These are phyloP conservation scores for Elsinoe fawcettii DNA, from an alignment of 2,329 filamentous ascomycete species.

Conservation along the genomic window DNA sequence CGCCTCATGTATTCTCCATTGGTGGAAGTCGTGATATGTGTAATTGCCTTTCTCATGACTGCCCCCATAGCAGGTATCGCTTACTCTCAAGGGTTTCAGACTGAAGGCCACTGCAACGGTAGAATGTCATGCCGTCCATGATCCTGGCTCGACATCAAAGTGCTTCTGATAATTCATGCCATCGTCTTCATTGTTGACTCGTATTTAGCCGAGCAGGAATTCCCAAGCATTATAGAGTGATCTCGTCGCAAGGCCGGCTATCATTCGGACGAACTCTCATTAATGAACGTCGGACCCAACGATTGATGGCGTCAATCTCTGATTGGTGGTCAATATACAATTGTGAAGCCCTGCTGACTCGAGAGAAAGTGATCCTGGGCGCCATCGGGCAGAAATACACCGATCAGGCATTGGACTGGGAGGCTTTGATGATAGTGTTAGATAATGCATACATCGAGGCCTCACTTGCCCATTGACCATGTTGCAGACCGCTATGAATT, in stretches of 20 bases:
- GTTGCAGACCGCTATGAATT: not conserved
- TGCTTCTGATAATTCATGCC: too few species aligned
- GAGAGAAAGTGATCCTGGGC: not conserved
- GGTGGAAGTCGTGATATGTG: not conserved
- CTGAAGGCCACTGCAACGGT: not conserved
- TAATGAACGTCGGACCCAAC: not conserved
- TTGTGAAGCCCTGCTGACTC: not conserved
- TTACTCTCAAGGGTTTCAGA: constrained; percentile 1
- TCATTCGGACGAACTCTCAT: constrained; percentile 4
- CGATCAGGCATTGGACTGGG: not conserved
- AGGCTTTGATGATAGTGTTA: not conserved
- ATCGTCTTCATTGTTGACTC: not conserved
- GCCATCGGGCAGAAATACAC: not conserved
- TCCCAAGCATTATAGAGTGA: not conserved
- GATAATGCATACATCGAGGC: not conserved
- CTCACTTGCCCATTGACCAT: not conserved
- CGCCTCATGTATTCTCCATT: constrained; percentile 2
- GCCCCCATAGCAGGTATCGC: not conserved
- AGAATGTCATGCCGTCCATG: not conserved
- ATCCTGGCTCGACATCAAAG: not conserved
- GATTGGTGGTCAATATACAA: not conserved
- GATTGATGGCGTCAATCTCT: not conserved
- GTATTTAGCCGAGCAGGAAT: not conserved
- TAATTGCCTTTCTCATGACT: not conserved
- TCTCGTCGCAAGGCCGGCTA: not conserved